Evolutionary conservation across 495 filamentous ascomycete genomes (phyloP), one percentile per base, ranked within the genome.

Genomic region (Penicillium canescens): DNA sequence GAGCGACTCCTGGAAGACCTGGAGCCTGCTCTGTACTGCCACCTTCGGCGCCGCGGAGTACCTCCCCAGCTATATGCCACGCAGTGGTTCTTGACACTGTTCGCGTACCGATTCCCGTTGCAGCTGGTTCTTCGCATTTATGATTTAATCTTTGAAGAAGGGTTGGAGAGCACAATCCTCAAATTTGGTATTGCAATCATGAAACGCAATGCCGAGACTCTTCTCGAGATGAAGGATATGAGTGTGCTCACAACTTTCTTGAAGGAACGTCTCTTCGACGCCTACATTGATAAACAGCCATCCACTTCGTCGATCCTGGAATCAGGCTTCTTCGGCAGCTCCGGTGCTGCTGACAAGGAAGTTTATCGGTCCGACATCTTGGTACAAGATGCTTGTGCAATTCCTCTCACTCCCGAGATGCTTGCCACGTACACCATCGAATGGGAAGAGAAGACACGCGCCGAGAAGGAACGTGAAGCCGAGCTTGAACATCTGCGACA

Each of bases 51-150:
- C 47, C 86, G 90, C 39, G 86, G 88, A 21, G 94, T 98, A 35
- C 86, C 86, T 38, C 91, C 95, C 1, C 88, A 96, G 60, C 78
- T 99, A 8, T 99, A 99, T 66, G 94, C 94, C 39, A 98, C 94
- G 0, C 94, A 98, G 68, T 99, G 94, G 94, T 98, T 98, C 70
- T 83, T 99, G 39, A 99, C 94, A 6, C 81, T 99, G n/a, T 99
- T 99, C 63, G 92, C 94, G 13, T 98, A 99, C 70, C 88, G 96
- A 42, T 99, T 99, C 70, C 94, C 94, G 11, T 78, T 99, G 8
- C 94, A 99, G 65, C 82, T 99, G 2, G 94, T 98, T 18, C 82
- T 99, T 46, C 89, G 94, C 45, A 92, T 99, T 31, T 98, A 98
- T 72, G 94, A 99, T 69, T 79, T 99, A 31, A 92, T 99, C 39